These are phyloP conservation scores for Aureobasidium sp. DNA, from an alignment of 2,329 filamentous ascomycete genomes.

Conservation along the genomic window DNA sequence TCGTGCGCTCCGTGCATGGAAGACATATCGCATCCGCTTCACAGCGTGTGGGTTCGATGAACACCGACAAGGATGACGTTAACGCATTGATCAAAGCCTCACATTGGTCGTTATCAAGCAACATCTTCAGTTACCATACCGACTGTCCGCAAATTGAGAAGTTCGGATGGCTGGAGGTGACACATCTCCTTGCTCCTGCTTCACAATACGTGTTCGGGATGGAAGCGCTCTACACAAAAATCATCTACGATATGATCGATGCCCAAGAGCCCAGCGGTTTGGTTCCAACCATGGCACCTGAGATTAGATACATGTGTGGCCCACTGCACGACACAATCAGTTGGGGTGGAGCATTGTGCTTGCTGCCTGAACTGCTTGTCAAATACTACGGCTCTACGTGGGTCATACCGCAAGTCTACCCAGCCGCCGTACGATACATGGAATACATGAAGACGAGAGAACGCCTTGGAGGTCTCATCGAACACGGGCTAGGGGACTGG, in stretches of 20 bases:
- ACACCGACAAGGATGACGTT: conserved; percentile 34
- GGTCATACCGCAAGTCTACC: conserved; percentile 30
- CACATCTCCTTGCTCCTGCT: conserved; percentile 36
- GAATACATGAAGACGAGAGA: conserved; percentile 35
- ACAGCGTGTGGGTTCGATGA: conserved; percentile 28
- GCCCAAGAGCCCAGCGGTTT: conserved; percentile 37
- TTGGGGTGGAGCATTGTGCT: conserved; percentile 34
- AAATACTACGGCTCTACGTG: conserved; percentile 34
- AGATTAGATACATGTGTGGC: conserved; percentile 42
- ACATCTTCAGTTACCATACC: conserved; percentile 40
- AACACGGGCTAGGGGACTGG: conserved; percentile 38
- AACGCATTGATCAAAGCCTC: conserved; percentile 36
- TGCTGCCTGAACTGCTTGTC: conserved; percentile 31
- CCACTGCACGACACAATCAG: conserved; percentile 40
- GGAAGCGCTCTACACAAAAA: conserved; percentile 39
- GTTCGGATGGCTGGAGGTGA: conserved; percentile 42
- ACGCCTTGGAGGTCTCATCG: conserved; percentile 33
- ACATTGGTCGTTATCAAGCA: conserved; percentile 37
- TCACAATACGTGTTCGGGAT: conserved; percentile 41
- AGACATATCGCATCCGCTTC: conserved; percentile 34
- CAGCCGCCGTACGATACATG: conserved; percentile 33
- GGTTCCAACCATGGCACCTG: conserved; percentile 40
- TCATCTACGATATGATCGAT: conserved; percentile 39
- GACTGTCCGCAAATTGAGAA: conserved; percentile 40
- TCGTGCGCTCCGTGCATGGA: conserved; percentile 28